These are phyloP conservation scores for Chamaenerion angustifolium DNA, from an alignment of 345 rosid species.

Conservation along the genomic window DNA sequence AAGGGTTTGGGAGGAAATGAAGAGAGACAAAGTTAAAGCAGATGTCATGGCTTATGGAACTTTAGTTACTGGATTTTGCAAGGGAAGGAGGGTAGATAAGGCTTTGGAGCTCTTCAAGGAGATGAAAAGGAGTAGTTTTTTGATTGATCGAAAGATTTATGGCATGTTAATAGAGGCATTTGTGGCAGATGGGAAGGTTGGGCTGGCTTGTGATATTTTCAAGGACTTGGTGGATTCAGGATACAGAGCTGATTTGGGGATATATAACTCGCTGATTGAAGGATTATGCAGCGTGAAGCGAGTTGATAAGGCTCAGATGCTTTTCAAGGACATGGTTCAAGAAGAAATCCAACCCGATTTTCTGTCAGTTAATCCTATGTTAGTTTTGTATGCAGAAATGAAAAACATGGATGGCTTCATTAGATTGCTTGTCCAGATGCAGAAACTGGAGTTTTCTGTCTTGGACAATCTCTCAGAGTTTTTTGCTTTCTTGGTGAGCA, in stretches of 20 bases:
- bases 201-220: constrained; percentile 54
- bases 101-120: constrained; percentile 54
- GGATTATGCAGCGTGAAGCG: constrained; percentile 50
- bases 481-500: constrained; percentile 40
- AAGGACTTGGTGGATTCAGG: constrained; percentile 79
- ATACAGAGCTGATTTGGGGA: constrained; percentile 67
- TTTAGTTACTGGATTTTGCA: constrained; percentile 48
- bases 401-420: constrained; percentile 35
- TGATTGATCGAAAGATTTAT: constrained; percentile 66
- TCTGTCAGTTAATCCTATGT: constrained; percentile 54
- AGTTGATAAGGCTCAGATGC: constrained; percentile 67
- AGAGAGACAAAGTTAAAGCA: constrained; percentile 44
- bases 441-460: constrained; percentile 38
- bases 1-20: constrained; percentile 83
- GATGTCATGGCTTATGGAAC: constrained; percentile 85
- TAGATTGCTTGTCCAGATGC: constrained; percentile 42
- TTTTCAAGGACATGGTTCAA: constrained; percentile 33
- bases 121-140: constrained; percentile 53
- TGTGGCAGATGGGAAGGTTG: constrained; percentile 50
- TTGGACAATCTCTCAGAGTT: constrained; percentile 39
- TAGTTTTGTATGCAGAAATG: constrained; percentile 48
- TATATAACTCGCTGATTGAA: constrained; percentile 62
- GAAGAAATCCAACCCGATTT: constrained; percentile 67
- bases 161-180: constrained; percentile 55
- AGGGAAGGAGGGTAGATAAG: constrained; percentile 39